Conservation (phyloP, 192 early-diverging fungal genomes). For the Allomyces arbusculus region DNA sequence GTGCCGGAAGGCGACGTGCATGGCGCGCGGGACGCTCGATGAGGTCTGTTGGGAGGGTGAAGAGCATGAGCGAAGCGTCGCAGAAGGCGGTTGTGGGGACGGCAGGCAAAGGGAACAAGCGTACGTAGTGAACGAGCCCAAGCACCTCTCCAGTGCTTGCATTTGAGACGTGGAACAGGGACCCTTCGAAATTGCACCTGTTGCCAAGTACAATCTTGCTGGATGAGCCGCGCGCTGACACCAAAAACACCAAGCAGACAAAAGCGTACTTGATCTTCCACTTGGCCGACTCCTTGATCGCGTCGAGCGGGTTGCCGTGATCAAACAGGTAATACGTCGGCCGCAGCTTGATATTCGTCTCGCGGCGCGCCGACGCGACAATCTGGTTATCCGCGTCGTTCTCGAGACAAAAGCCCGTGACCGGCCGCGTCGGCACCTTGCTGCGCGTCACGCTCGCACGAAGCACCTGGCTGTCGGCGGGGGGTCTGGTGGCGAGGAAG, state of each 20-base stretch:
- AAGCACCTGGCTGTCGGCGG: not conserved
- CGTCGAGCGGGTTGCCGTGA: not conserved
- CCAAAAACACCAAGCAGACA: not conserved
- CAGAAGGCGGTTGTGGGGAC: not conserved
- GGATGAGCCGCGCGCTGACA: too few relatives aligned
- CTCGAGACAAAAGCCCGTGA: not conserved
- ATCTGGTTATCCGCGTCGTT: not conserved
- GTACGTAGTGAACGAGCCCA: not conserved
- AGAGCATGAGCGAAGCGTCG: too few relatives aligned
- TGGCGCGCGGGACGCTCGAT: not conserved
- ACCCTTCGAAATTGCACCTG: not conserved
- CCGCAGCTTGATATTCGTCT: not conserved
- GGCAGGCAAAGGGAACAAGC: not conserved
- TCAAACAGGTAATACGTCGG: not conserved
- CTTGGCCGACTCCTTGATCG: not conserved
- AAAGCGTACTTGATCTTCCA: not conserved
- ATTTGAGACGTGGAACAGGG: not conserved
- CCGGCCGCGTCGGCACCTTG: not conserved
- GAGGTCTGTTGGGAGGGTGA: not conserved
- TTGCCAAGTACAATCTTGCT: too few relatives aligned
- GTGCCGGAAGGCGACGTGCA: not conserved
- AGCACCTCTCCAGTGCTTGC: not conserved
- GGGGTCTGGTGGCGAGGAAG: not conserved
- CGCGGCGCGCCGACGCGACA: not conserved
- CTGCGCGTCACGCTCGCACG: not conserved